Evolutionary conservation across 2,329 filamentous ascomycete genomes (phyloP).

Genomic region (Pyricularia sp.): DNA sequence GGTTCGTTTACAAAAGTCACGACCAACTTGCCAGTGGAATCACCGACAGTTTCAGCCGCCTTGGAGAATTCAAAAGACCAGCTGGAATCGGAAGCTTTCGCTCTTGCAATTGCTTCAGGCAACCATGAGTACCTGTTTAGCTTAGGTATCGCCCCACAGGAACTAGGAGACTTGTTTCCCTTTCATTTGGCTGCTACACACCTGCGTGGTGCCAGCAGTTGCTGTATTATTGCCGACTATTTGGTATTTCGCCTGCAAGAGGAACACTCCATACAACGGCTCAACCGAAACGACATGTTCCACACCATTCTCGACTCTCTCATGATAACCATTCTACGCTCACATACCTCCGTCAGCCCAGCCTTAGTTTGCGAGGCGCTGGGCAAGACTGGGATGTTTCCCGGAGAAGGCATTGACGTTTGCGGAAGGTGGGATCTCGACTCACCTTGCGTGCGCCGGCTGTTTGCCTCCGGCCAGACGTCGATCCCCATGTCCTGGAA

Average conservation of each 20-base stretch:
- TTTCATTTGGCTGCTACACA: constrained; percentile 5
- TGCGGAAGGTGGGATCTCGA: constrained; percentile 8
- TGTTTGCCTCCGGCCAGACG: background rate
- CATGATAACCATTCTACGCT: constrained; percentile 6
- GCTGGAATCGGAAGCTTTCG: background rate
- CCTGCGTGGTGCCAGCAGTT: constrained; percentile 3
- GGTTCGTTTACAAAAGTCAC: background rate
- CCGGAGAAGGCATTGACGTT: constrained; percentile 7
- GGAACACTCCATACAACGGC: background rate
- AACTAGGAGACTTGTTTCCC: background rate
- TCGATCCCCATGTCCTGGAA: constrained; percentile 8
- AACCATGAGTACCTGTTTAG: background rate
- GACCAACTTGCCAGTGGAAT: background rate
- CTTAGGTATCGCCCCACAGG: too few relatives aligned
- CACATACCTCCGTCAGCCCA: constrained; percentile 1
- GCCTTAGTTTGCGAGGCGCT: constrained; percentile 4
- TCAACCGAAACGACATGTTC: background rate
- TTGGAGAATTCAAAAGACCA: background rate
- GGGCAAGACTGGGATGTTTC: background rate
- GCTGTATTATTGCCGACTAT: background rate
- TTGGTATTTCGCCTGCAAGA: fast-evolving
- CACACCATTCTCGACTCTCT: constrained; percentile 6
- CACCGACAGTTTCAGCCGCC: background rate
- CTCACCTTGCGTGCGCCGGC: constrained; percentile 3
- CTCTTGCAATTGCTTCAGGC: background rate